These are phyloP conservation scores for Gossypium gossypioides DNA, from an alignment of 441 rosid genomes.

Conservation along the genomic window DNA sequence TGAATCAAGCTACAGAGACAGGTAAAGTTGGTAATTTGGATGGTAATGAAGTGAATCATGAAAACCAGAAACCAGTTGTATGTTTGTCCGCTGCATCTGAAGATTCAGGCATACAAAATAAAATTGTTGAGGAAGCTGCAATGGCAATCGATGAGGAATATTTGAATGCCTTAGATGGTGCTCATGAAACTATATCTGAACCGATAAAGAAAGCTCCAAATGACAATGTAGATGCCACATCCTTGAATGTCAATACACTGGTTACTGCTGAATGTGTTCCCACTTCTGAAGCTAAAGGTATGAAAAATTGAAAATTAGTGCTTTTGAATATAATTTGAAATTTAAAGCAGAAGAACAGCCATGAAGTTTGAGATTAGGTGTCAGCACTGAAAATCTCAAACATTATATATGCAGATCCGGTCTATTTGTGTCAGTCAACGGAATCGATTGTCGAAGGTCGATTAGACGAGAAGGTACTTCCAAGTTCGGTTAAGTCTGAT, in stretches of 20 bases:
- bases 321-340: constrained; percentile 34
- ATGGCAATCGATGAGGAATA: constrained; percentile 11
- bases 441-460: constrained; percentile 21
- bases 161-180: constrained; percentile 15
- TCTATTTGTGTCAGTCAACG: constrained; percentile 18
- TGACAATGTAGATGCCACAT: background rate
- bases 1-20: constrained; percentile 2
- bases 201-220: constrained; percentile 15
- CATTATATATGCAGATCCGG: constrained; percentile 35
- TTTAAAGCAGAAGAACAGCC: constrained; percentile 39
- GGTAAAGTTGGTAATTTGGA: constrained; percentile 15
- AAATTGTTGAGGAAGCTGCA: constrained; percentile 15
- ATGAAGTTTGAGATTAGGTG: constrained; percentile 20
- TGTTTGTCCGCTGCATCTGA: constrained; percentile 9
- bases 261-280: constrained; percentile 25
- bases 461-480: constrained; percentile 19
- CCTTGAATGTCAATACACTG: constrained; percentile 18
- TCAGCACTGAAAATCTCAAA: constrained; percentile 30
- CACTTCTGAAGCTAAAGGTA: constrained; percentile 32
- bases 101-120: constrained; percentile 16
- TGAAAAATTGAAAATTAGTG: constrained; percentile 14
- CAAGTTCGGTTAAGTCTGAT: constrained; percentile 11
- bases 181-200: constrained; percentile 9
- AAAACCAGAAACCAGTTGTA: constrained; percentile 8
- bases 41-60: constrained; percentile 10